Percentiles rank a stretch among this genome's conserved stretches.
These are phyloP conservation scores for Oxytropis ochrocephala DNA, from an alignment of 306 rosid genomes.

Conservation along the genomic window DNA sequence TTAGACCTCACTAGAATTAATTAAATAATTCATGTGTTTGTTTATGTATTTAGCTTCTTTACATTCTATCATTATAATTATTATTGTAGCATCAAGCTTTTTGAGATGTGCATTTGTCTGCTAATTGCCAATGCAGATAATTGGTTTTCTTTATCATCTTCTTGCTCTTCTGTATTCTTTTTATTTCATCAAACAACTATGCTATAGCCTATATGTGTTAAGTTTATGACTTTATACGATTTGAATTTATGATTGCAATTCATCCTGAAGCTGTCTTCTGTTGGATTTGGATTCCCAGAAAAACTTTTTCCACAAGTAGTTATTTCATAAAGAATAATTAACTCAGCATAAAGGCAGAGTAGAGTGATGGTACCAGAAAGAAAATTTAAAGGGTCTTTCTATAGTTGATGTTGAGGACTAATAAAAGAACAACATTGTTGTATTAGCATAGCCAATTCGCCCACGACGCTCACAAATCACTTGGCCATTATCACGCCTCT, in stretches of 20 bases:
- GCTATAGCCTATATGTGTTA: neutral
- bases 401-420: too few relatives aligned
- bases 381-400: too few relatives aligned
- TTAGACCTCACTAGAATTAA: conserved; percentile 47
- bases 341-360: too few relatives aligned
- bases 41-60: neutral
- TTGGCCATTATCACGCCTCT: too few relatives aligned
- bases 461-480: too few relatives aligned
- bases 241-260: neutral
- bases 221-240: neutral
- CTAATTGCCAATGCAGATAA: neutral
- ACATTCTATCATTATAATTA: too few relatives aligned
- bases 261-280: neutral
- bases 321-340: neutral
- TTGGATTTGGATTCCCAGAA: neutral
- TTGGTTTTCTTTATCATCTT: neutral
- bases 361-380: too few relatives aligned
- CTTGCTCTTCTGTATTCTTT: neutral
- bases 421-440: too few relatives aligned
- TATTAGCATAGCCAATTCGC: too few relatives aligned
- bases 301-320: neutral
- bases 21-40: neutral
- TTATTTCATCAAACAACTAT: neutral
- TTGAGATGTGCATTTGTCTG: neutral
- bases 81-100: too few relatives aligned